A percentile compares a stretch with the other conserved stretches of the same genome.
These are phyloP conservation scores for Cystobasidium sp. DNA, from an alignment of 1,284 basidiomycete species.

Conservation along the genomic window DNA sequence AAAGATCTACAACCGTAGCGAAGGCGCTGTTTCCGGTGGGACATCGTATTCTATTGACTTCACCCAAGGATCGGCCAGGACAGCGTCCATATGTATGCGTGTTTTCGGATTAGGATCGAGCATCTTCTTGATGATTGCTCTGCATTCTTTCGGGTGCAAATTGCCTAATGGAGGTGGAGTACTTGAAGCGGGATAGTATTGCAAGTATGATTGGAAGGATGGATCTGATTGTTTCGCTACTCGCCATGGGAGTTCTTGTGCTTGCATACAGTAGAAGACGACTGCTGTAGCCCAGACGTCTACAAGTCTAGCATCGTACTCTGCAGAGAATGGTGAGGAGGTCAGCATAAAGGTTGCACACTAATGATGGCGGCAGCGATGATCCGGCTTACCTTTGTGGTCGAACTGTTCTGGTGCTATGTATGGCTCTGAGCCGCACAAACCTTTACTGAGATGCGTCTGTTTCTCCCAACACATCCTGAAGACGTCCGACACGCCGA, in stretches of 20 bases:
- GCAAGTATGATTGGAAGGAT: constrained; percentile 79
- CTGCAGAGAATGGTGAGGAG: constrained; percentile 59
- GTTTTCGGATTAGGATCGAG: constrained; percentile 89
- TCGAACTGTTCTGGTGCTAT: constrained; percentile 98
- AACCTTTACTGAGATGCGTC: constrained; percentile 93
- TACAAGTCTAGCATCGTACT: constrained; percentile 95
- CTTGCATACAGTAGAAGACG: constrained; percentile 98
- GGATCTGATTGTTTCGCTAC: constrained; percentile 83
- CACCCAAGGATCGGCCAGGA: constrained; percentile 67
- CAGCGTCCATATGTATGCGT: constrained; percentile 79
- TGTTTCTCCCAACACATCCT: constrained; percentile 97
- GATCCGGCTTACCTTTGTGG: constrained; percentile 77
- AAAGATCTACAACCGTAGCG: no score
- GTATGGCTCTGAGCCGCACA: constrained; percentile 97
- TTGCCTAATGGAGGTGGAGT: constrained; percentile 70
- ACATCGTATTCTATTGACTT: constrained; percentile 27
- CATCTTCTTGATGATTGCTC: constrained; percentile 88
- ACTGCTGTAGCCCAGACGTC: constrained; percentile 97
- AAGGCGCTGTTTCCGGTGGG: constrained; percentile 1
- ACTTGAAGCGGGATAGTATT: constrained; percentile 63
- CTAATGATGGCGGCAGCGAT: not conserved
- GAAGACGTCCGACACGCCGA: constrained; percentile 97
- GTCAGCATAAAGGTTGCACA: constrained; percentile 51
- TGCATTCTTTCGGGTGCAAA: constrained; percentile 81
- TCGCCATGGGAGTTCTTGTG: constrained; percentile 91